These are phyloP conservation scores for Cyanodermella asteris DNA, from an alignment of 2,329 filamentous ascomycete species.

Conservation along the genomic window DNA sequence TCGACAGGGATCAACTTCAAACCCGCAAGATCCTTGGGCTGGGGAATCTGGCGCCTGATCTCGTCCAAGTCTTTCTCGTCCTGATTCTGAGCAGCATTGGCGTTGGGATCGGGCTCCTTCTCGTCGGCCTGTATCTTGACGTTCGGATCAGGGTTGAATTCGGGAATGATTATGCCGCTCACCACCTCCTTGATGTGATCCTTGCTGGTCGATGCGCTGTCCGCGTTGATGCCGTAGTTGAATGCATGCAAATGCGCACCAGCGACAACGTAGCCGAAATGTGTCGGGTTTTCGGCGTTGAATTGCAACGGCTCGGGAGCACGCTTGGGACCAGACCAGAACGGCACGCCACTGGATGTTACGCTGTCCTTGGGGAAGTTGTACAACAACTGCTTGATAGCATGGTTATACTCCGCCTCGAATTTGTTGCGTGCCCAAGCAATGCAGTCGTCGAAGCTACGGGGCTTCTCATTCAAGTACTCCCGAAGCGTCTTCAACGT, in stretches of 20 bases:
- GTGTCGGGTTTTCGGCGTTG: constrained; percentile 60
- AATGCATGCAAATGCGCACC: constrained; percentile 87
- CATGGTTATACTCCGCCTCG: constrained; percentile 91
- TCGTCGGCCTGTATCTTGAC: constrained; percentile 97
- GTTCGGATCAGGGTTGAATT: constrained; percentile 72
- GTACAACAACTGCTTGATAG: constrained; percentile 81
- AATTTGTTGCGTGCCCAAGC: constrained; percentile 87
- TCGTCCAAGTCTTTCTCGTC: constrained; percentile 57
- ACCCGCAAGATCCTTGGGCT: constrained; percentile 58
- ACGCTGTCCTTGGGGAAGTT: constrained; percentile 92
- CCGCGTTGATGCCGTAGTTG: constrained; percentile 93
- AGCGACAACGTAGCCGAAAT: constrained; percentile 70
- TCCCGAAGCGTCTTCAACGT: constrained; percentile 79
- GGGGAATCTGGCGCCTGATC: constrained; percentile 50
- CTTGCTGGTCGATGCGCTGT: constrained; percentile 44
- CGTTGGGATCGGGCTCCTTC: constrained; percentile 82
- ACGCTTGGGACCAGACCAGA: constrained; percentile 97
- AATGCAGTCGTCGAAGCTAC: constrained; percentile 89
- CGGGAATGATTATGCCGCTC: constrained; percentile 83
- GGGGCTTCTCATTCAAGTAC: constrained; percentile 73
- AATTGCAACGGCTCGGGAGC: constrained; percentile 84
- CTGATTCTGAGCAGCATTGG: constrained; percentile 31
- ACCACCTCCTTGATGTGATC: constrained; percentile 51
- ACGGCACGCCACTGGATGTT: constrained; percentile 70
- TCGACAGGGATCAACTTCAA: constrained; percentile 84